Evolutionary conservation across 441 rosid species (phyloP).

Genomic region (Eutrema salsugineum): DNA sequence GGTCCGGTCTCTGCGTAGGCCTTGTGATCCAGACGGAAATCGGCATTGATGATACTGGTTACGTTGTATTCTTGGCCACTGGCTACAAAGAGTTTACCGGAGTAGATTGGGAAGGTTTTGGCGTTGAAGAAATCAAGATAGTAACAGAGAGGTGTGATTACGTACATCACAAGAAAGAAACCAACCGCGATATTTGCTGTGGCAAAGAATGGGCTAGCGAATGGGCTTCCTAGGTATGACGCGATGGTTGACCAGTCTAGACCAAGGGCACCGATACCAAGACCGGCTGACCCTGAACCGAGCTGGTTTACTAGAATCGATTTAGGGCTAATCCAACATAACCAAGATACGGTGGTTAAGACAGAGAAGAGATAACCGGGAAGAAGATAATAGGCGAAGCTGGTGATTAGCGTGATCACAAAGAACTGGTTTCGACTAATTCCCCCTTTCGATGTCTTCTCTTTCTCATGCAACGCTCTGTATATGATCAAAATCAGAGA

Average conservation of each 20-base stretch:
- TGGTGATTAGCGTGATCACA: slow-evolving; percentile 39
- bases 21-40: slow-evolving; percentile 53
- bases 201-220: slow-evolving; percentile 86
- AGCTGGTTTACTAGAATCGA: slow-evolving; percentile 61
- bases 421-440: slow-evolving; percentile 57
- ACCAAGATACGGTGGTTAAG: slow-evolving; percentile 60
- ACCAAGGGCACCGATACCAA: slow-evolving; percentile 60
- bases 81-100: slow-evolving; percentile 35
- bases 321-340: slow-evolving; percentile 67
- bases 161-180: slow-evolving; percentile 61
- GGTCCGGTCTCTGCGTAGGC: slow-evolving; percentile 49
- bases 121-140: slow-evolving; percentile 59
- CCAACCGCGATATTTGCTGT: slow-evolving; percentile 66
- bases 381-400: slow-evolving; percentile 60
- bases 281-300: slow-evolving; percentile 59
- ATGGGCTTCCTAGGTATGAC: slow-evolving; percentile 66
- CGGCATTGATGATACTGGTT: slow-evolving; percentile 39
- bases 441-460: slow-evolving; percentile 39
- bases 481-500: not conserved
- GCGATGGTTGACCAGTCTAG: slow-evolving; percentile 70
- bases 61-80: slow-evolving; percentile 49
- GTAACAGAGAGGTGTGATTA: slow-evolving; percentile 54
- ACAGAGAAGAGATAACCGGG: slow-evolving; percentile 55
- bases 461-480: slow-evolving; percentile 70
- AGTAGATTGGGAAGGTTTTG: slow-evolving; percentile 58